These are phyloP conservation scores for Fraxinus sp. DNA, from an alignment of 305 asterid species.

Conservation along the genomic window DNA sequence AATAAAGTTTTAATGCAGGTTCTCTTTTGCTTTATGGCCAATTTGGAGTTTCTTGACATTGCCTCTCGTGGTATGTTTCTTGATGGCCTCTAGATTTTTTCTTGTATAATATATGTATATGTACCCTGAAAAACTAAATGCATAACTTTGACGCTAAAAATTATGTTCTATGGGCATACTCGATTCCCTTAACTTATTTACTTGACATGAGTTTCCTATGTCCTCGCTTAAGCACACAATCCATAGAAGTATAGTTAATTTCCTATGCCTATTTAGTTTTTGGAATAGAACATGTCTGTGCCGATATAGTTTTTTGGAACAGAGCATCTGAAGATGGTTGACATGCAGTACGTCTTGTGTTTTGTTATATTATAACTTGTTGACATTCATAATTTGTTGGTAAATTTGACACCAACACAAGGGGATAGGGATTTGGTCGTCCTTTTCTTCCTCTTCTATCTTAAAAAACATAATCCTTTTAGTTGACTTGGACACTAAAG, in stretches of 20 bases:
- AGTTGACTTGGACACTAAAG: not conserved
- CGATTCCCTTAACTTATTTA: not conserved
- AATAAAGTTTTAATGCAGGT: conserved; percentile 33
- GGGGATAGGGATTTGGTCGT: not conserved
- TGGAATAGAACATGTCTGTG: not conserved
- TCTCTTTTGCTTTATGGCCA: conserved; percentile 62
- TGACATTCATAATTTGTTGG: not conserved
- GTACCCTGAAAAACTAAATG: not conserved
- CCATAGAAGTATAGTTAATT: not conserved
- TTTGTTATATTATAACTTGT: not conserved
- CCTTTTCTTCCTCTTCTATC: not conserved
- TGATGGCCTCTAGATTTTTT: not conserved
- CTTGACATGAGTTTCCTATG: not conserved
- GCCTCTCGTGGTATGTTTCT: conserved; percentile 54
- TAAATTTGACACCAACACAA: not conserved
- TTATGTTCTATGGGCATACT: not conserved
- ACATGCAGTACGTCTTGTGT: not conserved
- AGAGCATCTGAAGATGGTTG: not conserved
- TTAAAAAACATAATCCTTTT: not conserved
- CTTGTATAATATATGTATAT: not conserved
- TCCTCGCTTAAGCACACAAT: not conserved
- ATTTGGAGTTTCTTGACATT: conserved; percentile 62
- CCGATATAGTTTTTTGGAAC: not conserved
- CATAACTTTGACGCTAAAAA: not conserved
- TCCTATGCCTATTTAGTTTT: not conserved